These are phyloP conservation scores for Leptographium flavum DNA, from an alignment of 2,329 filamentous ascomycete species.

Conservation along the genomic window DNA sequence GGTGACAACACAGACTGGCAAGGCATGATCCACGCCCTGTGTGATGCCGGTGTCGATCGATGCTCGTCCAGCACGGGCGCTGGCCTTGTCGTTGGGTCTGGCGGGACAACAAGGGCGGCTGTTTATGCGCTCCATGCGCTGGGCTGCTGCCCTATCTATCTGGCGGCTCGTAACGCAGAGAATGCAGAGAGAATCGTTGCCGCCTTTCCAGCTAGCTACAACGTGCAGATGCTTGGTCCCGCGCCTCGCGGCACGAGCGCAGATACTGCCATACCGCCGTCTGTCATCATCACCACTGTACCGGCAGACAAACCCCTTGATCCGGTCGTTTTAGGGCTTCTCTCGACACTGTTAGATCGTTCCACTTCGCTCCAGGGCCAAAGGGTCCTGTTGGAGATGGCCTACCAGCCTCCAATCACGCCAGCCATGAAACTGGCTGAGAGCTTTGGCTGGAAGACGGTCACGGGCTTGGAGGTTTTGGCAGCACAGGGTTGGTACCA, in stretches of 20 bases:
- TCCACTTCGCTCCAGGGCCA: constrained; percentile 2
- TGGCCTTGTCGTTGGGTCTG: constrained; percentile 77
- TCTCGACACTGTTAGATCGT: constrained; percentile 38
- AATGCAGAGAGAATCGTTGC: constrained; percentile 55
- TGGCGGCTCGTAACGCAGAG: constrained; percentile 60
- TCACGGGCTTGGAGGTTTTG: constrained; percentile 79
- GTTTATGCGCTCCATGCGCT: constrained; percentile 78
- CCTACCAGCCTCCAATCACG: constrained; percentile 79
- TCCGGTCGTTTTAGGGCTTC: constrained; percentile 46
- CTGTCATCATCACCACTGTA: constrained; percentile 77
- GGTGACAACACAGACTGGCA: constrained; percentile 95
- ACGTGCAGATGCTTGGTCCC: constrained; percentile 47
- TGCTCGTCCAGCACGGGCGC: constrained; percentile 25
- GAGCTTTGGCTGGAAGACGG: constrained; percentile 64
- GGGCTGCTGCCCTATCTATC: constrained; percentile 72
- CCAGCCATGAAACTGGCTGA: constrained; percentile 72
- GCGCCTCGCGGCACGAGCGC: constrained; percentile 30
- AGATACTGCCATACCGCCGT: constrained; percentile 34
- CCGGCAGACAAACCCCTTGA: constrained; percentile 82
- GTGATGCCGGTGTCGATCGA: constrained; percentile 45
- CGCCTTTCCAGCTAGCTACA: constrained; percentile 61
- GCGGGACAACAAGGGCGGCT: constrained; percentile 82
- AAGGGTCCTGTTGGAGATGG: constrained; percentile 78
- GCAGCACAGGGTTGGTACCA: constrained; percentile 83
- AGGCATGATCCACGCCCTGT: constrained; percentile 74